Conservation (phyloP, 1,284 basidiomycete genomes). For the Fereydounia khargensis region DNA sequence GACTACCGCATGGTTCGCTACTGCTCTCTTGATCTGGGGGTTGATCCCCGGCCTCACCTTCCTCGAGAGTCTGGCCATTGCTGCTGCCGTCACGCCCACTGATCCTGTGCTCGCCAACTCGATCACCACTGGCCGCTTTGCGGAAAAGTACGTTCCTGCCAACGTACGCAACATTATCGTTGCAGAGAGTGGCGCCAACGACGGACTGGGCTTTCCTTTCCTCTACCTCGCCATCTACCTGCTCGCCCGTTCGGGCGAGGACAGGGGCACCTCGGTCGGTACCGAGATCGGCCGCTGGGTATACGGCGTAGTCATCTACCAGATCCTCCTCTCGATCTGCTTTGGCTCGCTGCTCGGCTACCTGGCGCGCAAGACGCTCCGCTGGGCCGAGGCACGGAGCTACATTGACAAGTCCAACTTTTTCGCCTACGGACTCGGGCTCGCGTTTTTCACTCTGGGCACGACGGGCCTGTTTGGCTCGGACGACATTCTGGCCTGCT, state of each 20-base stretch:
- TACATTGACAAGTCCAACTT: slow-evolving; percentile 58
- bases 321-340: slow-evolving; percentile 55
- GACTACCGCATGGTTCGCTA: slow-evolving; percentile 59
- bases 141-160: slow-evolving; percentile 58
- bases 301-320: slow-evolving; percentile 58
- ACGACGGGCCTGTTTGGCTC: slow-evolving; percentile 59
- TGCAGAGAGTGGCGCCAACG: slow-evolving; percentile 60
- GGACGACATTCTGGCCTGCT: slow-evolving; percentile 59
- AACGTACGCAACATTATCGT: slow-evolving; percentile 58
- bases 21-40: slow-evolving; percentile 55
- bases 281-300: slow-evolving; percentile 57
- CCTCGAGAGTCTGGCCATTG: slow-evolving; percentile 57
- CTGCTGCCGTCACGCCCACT: slow-evolving; percentile 59
- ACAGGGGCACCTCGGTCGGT: slow-evolving; percentile 42
- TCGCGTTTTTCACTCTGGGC: slow-evolving; percentile 59
- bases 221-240: slow-evolving; percentile 58
- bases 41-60: slow-evolving; percentile 57
- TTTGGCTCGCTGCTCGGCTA: slow-evolving; percentile 58
- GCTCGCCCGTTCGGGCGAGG: slow-evolving; percentile 34
- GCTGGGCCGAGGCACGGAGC: slow-evolving; percentile 53
- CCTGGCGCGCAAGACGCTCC: slow-evolving; percentile 58
- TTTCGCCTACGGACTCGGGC: slow-evolving; percentile 57
- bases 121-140: slow-evolving; percentile 58
- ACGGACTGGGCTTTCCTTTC: slow-evolving; percentile 56
- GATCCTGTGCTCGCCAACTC: slow-evolving; percentile 58